Evolutionary conservation across 345 rosid genomes (phyloP), one percentile per base, ranked within the genome.

Genomic region (Gossypium mustelinum): DNA sequence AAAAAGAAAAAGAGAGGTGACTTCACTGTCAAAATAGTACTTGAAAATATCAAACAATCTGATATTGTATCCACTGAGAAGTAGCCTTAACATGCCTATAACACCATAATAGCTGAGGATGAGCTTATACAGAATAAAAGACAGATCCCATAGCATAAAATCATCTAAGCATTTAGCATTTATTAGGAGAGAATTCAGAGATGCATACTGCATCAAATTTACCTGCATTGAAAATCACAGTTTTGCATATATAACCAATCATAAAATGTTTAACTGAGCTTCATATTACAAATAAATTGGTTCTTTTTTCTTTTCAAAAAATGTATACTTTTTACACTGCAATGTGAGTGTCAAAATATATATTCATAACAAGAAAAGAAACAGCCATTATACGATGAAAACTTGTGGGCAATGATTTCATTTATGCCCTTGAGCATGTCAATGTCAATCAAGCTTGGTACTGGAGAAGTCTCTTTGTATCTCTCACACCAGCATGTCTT

Each of bases 211-310:
- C 41, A 34, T 34, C 24, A 27, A 44, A 47, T 25, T 10, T 61
- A 86, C 94, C 93, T 88, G 97, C 87, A 92, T 87, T 65, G 86
- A 5, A 34, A 34, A 34, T 34, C 41, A 34, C 41, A 34, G 7
- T 34, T 34, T 34, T 34, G 41, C 41, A 34, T 34, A 34, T 34
- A 34, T 34, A 34, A 4, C 7, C 41, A 34, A 34, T 34, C 41
- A 34, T 34, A 5, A 34, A 5, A 34, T 34, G 41, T 34, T 34
- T 34, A 34, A 34, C 41, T 34, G 0, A 34, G 41, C 41, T 34
- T 34, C 41, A 34, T 34, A 34, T 34, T 34, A 34, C 41, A 34
- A 34, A 34, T 5, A 34, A 34, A 34, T 5, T 34, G 7, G 41
- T 34, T 34, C 41, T 34, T 34, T 34, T 34, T 34, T 34, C 41